Evolutionary conservation across 306 rosid species (phyloP).

Genomic region (Sophora flavescens): DNA sequence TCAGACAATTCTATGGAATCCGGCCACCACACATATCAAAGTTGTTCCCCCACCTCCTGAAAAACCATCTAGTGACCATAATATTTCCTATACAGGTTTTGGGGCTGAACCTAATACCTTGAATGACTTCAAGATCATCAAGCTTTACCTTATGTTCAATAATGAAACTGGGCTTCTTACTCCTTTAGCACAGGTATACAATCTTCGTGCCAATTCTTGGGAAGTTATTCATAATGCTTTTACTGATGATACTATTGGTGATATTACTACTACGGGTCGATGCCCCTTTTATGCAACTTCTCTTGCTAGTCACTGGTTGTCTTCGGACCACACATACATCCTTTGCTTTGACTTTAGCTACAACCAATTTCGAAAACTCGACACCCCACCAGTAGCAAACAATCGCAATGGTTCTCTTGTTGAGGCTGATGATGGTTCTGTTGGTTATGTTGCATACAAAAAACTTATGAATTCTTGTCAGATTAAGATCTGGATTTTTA

Average conservation of each 20-base stretch:
- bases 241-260: too few species aligned
- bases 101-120: too few species aligned
- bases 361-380: neutral
- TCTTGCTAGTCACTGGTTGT: constrained; percentile 21
- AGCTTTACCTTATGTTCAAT: too few species aligned
- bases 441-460: neutral
- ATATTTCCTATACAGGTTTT: too few species aligned
- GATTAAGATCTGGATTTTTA: constrained; percentile 13
- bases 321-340: neutral
- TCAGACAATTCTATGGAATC: neutral
- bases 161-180: too few species aligned
- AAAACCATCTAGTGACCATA: too few species aligned
- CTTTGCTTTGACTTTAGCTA: constrained; percentile 22
- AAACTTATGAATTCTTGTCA: too few species aligned
- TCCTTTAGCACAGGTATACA: too few species aligned
- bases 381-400: neutral
- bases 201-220: too few species aligned
- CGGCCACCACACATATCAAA: neutral
- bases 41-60: neutral
- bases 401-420: neutral
- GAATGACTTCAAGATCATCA: too few species aligned
- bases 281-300: neutral
- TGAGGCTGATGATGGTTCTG: neutral
- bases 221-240: neutral
- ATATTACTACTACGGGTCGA: neutral